phyloP scores from a whole-genome alignment of 2,329 filamentous ascomycete species.

The Aspergillus sp. region DNA sequence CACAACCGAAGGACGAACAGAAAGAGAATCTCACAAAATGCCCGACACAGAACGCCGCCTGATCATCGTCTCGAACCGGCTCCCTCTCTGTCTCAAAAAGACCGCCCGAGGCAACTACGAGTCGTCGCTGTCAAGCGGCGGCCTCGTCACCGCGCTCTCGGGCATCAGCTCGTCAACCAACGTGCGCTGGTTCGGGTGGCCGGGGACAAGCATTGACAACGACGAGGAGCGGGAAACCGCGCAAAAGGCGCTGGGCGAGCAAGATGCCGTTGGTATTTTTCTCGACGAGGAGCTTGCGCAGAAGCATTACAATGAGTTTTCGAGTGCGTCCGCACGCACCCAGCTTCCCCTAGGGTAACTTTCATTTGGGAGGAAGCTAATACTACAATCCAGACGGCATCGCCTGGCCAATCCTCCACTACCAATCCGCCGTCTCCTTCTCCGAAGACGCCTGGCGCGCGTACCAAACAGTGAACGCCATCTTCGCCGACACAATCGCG shows the following conservation, averaged over 20 bases:
- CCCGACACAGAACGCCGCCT: constrained; percentile 33
- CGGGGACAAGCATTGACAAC: constrained; percentile 83
- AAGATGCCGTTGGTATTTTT: constrained; percentile 84
- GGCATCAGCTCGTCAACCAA: constrained; percentile 85
- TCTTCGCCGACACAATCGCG: constrained; percentile 83
- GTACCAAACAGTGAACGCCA: constrained; percentile 84
- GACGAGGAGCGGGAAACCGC: constrained; percentile 69
- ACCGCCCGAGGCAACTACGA: constrained; percentile 74
- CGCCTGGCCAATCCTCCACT: constrained; percentile 95
- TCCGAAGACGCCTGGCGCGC: constrained; percentile 87
- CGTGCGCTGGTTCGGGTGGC: constrained; percentile 98
- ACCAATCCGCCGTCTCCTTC: constrained; percentile 92
- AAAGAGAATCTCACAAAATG: background rate
- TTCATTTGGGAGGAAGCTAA: too few species aligned
- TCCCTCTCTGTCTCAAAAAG: constrained; percentile 90
- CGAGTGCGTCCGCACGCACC: constrained; percentile 64
- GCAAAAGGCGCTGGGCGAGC: constrained; percentile 73
- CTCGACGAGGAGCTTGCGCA: constrained; percentile 86
- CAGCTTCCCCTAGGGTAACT: too few species aligned
- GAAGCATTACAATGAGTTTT: constrained; percentile 94
- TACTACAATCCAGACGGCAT: constrained; percentile 70
- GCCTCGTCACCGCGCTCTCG: constrained; percentile 85
- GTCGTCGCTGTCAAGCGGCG: constrained; percentile 89
- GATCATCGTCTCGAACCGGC: constrained; percentile 84
- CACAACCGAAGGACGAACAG: too few species aligned